Conservation (phyloP, 192 early-diverging fungal species). For the Entophlyctis helioformis region DNA sequence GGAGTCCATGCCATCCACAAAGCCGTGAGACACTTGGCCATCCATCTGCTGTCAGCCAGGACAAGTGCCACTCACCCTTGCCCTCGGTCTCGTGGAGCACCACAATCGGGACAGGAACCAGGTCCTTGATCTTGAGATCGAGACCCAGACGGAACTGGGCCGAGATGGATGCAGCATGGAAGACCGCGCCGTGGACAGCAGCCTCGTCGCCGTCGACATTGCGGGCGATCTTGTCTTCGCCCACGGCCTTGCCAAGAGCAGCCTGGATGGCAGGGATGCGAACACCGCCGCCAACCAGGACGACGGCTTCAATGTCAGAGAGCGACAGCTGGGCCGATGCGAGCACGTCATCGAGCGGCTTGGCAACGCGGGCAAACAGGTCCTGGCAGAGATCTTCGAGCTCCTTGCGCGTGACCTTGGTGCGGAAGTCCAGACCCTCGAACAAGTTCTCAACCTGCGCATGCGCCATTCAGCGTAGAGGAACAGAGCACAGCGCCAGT, state of each 20-base stretch:
- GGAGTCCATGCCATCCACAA: neutral
- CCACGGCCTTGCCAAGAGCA: conserved; percentile 52
- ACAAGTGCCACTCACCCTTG: conserved; percentile 9
- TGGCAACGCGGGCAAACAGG: conserved; percentile 52
- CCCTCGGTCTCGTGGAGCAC: conserved; percentile 41
- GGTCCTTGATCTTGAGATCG: conserved; percentile 77
- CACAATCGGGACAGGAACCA: conserved; percentile 54
- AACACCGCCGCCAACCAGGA: conserved; percentile 87
- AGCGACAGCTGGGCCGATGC: conserved; percentile 5
- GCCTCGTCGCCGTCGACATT: conserved; percentile 97
- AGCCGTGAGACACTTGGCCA: neutral
- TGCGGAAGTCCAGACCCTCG: conserved; percentile 74
- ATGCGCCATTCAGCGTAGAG: no score
- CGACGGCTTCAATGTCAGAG: conserved; percentile 69
- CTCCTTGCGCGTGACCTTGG: conserved; percentile 61
- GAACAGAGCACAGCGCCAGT: no score
- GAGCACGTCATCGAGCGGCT: conserved; percentile 65
- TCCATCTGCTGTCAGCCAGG: neutral
- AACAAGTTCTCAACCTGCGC: conserved; percentile 76
- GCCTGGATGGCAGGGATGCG: conserved; percentile 80
- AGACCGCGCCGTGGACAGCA: conserved; percentile 79
- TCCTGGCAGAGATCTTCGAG: conserved; percentile 61
- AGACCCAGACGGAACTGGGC: conserved; percentile 72
- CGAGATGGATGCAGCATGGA: conserved; percentile 74
- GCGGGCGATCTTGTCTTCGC: conserved; percentile 76